Conservation (phyloP, 1,284 basidiomycete species). For the Tranzscheliella williamsii region DNA sequence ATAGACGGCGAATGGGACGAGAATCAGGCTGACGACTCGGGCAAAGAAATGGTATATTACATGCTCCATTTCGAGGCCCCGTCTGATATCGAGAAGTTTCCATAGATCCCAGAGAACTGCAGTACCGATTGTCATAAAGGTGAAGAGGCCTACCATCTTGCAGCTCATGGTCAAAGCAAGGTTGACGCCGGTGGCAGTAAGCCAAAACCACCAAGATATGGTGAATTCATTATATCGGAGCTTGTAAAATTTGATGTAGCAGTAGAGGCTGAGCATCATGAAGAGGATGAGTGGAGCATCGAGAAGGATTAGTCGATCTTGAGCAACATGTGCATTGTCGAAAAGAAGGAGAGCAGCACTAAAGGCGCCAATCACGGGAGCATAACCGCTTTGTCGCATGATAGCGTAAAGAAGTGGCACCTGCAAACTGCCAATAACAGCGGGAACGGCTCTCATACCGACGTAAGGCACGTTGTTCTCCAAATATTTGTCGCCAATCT, state of each 20-base stretch:
- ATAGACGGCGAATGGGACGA: slow-evolving; percentile 85
- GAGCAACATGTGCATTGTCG: slow-evolving; percentile 96
- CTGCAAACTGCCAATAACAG: slow-evolving; percentile 84
- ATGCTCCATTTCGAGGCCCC: slow-evolving; percentile 72
- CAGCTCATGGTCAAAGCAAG: slow-evolving; percentile 96
- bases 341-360: slow-evolving; percentile 83
- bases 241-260: slow-evolving; percentile 95
- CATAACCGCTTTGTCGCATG: slow-evolving; percentile 97
- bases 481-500: slow-evolving; percentile 91
- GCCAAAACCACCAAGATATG: slow-evolving; percentile 86
- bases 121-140: slow-evolving; percentile 83
- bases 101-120: slow-evolving; percentile 93
- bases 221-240: slow-evolving; percentile 72
- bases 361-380: slow-evolving; percentile 82
- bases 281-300: slow-evolving; percentile 95
- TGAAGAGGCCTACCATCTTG: slow-evolving; percentile 96
- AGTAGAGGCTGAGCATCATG: slow-evolving; percentile 88
- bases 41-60: slow-evolving; percentile 88
- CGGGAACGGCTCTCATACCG: slow-evolving; percentile 87
- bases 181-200: slow-evolving; percentile 83
- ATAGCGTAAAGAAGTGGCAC: slow-evolving; percentile 89
- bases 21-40: slow-evolving; percentile 81
- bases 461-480: slow-evolving; percentile 87
- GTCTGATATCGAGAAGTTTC: slow-evolving; percentile 86
- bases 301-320: slow-evolving; percentile 92